Conservation (phyloP, 306 rosid genomes). For the Trichosanthes truncata region DNA sequence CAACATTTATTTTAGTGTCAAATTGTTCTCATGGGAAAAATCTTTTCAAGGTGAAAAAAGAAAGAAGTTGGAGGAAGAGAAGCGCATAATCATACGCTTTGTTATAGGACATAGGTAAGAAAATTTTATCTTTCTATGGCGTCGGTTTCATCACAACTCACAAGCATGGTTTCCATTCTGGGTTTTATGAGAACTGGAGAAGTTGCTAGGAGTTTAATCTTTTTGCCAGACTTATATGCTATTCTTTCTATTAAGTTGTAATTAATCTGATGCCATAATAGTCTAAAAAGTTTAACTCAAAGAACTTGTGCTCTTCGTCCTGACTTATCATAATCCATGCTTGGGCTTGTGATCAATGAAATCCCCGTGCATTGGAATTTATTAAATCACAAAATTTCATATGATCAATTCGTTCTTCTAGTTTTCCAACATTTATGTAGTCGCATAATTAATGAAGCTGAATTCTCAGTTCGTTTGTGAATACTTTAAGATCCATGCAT, state of each 20-base stretch:
- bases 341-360: not conserved
- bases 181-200: not conserved
- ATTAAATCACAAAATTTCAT: not conserved
- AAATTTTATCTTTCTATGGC: not conserved
- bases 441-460: not conserved
- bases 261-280: not conserved
- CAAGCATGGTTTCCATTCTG: not conserved
- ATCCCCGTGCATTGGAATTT: not conserved
- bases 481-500: not conserved
- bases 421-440: not conserved
- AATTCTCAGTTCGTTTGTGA: not conserved
- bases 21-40: not conserved
- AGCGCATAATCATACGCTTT: slow-evolving; percentile 73
- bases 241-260: not conserved
- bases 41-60: slow-evolving; percentile 44
- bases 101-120: slow-evolving; percentile 88
- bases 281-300: not conserved
- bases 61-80: slow-evolving; percentile 81
- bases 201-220: not conserved
- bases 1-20: not conserved
- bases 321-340: not conserved
- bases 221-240: not conserved
- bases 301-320: not conserved
- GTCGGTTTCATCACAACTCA: not conserved
- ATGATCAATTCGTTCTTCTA: not conserved